phyloP scores from a whole-genome alignment of 257 asterid species.

The Solanum tarijense region DNA sequence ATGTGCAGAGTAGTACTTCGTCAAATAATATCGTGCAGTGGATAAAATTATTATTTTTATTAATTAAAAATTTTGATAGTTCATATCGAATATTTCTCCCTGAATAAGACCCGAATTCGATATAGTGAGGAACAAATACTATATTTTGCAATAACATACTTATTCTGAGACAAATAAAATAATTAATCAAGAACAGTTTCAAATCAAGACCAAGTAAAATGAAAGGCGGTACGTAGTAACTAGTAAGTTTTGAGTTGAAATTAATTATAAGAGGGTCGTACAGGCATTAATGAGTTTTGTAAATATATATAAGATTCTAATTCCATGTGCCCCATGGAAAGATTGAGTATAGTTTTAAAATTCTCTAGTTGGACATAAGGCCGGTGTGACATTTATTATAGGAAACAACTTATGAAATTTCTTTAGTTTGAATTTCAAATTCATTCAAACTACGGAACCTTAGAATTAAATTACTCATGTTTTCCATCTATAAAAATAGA shows the following conservation, averaged over 20 bases:
- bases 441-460: neutral
- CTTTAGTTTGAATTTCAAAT: slow-evolving; percentile 7
- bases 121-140: fast-evolving
- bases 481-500: neutral
- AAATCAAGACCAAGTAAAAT: too few species aligned
- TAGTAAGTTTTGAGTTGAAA: neutral
- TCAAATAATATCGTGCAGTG: fast-evolving
- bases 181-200: too few species aligned
- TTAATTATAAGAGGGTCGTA: neutral
- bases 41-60: fast-evolving
- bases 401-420: slow-evolving; percentile 21
- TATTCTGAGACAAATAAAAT: fast-evolving
- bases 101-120: fast-evolving
- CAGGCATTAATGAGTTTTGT: neutral
- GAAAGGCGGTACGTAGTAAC: neutral
- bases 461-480: neutral
- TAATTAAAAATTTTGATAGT: fast-evolving
- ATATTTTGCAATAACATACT: fast-evolving
- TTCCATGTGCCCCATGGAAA: slow-evolving; percentile 26
- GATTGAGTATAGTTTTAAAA: slow-evolving; percentile 16
- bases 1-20: neutral
- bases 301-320: slow-evolving; percentile 12
- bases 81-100: fast-evolving
- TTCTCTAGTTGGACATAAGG: slow-evolving; percentile 9
- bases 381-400: slow-evolving; percentile 23